A percentile compares a stretch with the other conserved stretches of the same genome.
Conservation (phyloP, 2,329 filamentous ascomycete genomes). For the Aspergillus alliaceus region DNA sequence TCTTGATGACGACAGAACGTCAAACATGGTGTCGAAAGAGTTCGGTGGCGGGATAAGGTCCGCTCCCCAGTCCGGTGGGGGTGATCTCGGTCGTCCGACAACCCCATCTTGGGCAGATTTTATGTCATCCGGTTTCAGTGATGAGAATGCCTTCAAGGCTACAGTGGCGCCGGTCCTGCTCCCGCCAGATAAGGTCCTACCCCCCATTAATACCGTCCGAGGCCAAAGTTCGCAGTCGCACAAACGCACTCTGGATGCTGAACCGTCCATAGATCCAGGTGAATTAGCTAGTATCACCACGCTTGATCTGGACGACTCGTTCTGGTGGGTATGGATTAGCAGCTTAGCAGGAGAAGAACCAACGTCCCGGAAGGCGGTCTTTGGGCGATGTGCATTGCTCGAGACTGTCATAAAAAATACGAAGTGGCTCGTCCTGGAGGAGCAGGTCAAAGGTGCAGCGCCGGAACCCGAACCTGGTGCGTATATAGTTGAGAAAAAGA, state of each 20-base stretch:
- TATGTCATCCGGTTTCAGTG: slow-evolving; percentile 86
- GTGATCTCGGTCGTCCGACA: slow-evolving; percentile 74
- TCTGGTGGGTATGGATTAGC: slow-evolving; percentile 99
- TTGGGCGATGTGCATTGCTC: slow-evolving; percentile 87
- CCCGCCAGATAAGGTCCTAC: slow-evolving; percentile 88
- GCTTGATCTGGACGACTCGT: slow-evolving; percentile 87
- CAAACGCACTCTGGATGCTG: slow-evolving; percentile 67
- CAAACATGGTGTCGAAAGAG: slow-evolving; percentile 33
- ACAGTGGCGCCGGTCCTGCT: slow-evolving; percentile 67
- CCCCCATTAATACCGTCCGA: slow-evolving; percentile 70
- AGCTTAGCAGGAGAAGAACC: slow-evolving; percentile 92
- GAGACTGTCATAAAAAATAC: slow-evolving; percentile 81
- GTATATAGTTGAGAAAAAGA: slow-evolving; percentile 94
- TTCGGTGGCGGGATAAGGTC: slow-evolving; percentile 58
- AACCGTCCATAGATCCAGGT: slow-evolving; percentile 74
- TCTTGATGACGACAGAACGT: slow-evolving; percentile 58
- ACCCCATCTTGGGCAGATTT: slow-evolving; percentile 99
- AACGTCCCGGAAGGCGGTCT: slow-evolving; percentile 79
- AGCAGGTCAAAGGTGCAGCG: slow-evolving; percentile 91
- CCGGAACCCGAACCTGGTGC: slow-evolving; percentile 80
- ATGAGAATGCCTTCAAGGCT: slow-evolving; percentile 66
- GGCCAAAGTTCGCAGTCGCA: slow-evolving; percentile 88
- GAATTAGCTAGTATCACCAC: slow-evolving; percentile 89
- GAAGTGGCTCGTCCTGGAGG: slow-evolving; percentile 92
- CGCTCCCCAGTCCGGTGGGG: slow-evolving; percentile 66